A percentile compares a stretch with the other conserved stretches of the same genome.
Evolutionary conservation across 495 filamentous ascomycete genomes (phyloP).

Genomic region (Lasiosphaeria miniovina): DNA sequence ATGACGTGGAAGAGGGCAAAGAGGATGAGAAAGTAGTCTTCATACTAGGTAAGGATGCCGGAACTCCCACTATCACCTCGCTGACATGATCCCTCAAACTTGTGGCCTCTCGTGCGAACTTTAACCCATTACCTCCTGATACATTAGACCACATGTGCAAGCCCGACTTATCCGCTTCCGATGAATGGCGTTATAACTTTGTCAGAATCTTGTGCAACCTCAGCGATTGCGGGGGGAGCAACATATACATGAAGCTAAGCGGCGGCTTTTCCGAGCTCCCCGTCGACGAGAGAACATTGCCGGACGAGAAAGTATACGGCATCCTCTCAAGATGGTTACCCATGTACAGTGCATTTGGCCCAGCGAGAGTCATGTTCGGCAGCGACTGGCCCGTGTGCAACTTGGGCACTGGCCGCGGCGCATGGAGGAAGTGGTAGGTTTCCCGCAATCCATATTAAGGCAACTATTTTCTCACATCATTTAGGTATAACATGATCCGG

Average conservation of each 20-base stretch:
- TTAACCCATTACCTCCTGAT: no score
- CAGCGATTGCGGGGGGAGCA: conserved; percentile 56
- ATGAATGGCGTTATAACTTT: conserved; percentile 55
- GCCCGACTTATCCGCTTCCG: conserved; percentile 62
- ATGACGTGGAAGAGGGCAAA: conserved; percentile 53
- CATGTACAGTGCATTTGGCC: conserved; percentile 64
- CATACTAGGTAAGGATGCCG: conserved; percentile 59
- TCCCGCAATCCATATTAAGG: no score
- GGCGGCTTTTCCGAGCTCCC: conserved; percentile 75
- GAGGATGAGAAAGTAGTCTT: conserved; percentile 59
- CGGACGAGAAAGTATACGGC: conserved; percentile 46
- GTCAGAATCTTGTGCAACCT: conserved; percentile 54
- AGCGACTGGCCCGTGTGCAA: conserved; percentile 91
- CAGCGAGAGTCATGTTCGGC: conserved; percentile 77
- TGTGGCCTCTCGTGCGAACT: no score
- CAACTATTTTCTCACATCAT: no score
- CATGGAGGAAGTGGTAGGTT: conserved; percentile 52
- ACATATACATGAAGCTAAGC: conserved; percentile 84
- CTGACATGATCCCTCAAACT: no score
- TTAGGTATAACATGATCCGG: conserved; percentile 50
- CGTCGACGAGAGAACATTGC: conserved; percentile 35
- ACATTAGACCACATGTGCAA: conserved; percentile 80
- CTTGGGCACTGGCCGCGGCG: conserved; percentile 54
- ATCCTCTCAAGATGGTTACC: conserved; percentile 61
- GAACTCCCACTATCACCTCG: no score